phyloP scores from a whole-genome alignment of 2,329 filamentous ascomycete species.

The Microdochium paspali region DNA sequence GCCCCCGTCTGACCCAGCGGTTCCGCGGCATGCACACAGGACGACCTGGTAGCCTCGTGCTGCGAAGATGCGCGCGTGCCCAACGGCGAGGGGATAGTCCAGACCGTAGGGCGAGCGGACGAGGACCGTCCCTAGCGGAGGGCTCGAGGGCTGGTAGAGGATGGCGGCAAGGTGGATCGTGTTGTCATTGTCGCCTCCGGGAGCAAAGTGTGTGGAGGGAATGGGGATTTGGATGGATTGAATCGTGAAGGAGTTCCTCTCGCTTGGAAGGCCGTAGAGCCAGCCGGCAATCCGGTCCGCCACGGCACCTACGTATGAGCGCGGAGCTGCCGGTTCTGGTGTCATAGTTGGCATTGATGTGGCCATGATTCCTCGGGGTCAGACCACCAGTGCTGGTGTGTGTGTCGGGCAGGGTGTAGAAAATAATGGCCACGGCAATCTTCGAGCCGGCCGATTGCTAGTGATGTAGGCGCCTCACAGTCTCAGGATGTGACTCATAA shows the following conservation, averaged over 20 bases:
- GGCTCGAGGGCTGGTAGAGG: slow-evolving; percentile 10
- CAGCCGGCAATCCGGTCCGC: not conserved
- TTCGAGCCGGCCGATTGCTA: no score
- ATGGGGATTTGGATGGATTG: slow-evolving; percentile 5
- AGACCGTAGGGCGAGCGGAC: slow-evolving; percentile 9
- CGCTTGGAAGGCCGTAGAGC: slow-evolving; percentile 4
- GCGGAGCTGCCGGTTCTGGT: not conserved
- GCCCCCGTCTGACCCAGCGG: slow-evolving; percentile 1
- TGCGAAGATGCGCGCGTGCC: slow-evolving; percentile 8
- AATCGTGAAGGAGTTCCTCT: slow-evolving; percentile 6
- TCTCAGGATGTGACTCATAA: no score
- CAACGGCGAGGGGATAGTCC: slow-evolving; percentile 2
- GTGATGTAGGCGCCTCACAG: no score
- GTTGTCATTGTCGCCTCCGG: slow-evolving; percentile 3
- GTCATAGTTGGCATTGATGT: no score
- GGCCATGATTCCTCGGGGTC: not conserved
- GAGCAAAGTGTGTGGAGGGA: slow-evolving; percentile 1
- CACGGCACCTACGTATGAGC: not conserved
- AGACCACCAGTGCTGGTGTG: no score
- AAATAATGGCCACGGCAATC: no score
- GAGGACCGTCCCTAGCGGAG: slow-evolving; percentile 6
- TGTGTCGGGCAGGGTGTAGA: no score
- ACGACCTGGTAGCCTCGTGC: slow-evolving; percentile 12
- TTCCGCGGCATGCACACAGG: slow-evolving; percentile 9
- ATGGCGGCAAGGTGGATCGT: slow-evolving; percentile 14